Base-by-base conservation (phyloP, 352 stramenopile genomes). In the Phytophthora pinifolia region DNA sequence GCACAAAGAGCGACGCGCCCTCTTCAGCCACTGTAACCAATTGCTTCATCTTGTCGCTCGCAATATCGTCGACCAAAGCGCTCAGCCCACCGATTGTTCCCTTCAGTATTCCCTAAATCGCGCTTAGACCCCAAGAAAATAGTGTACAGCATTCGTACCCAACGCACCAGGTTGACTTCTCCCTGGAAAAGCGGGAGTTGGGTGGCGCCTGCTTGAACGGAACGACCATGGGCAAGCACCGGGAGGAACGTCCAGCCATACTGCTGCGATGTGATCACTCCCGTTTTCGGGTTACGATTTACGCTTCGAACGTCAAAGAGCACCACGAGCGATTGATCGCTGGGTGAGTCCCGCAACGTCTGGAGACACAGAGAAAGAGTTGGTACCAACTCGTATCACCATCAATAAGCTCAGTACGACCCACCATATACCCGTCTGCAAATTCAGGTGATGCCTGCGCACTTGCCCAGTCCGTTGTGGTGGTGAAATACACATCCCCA, bases 161-260 rank as follows among this genome's bases (percentile, higher is more conserved):
- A 42, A 59, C 58, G n/a, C 63, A 89, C 77, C 61, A 86, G 25
- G 12, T 85, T 82, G 32, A 89, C 68, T 32, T 82, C 62, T 10
- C 83, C 83, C 15, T 69, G 51, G 27, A 90, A 86, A 9, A 92
- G 37, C 4, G 83, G 83, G 0, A 92, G 57, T 33, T 90, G 83
- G 22, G 74, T 61, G n/a, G 29, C 70, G 4, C 74, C 65, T 7
- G 54, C 44, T 2, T 67, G 65, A 15, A 92, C 54, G 6, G 59
- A 66, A 1, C 60, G 66, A 7, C 56, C 61, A 14, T 72, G 50
- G 6, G 52, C 61, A 3, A 92, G 65, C 0, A 90, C 58, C 0
- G 76, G 76, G 9, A 89, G 42, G 12, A 89, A 92, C 4, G 69
- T 78, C 83, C 83, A 92, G 0, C 70, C 83, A 17, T 84, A 70